Base-by-base conservation (phyloP, 1,284 basidiomycete genomes). In the Cutaneotrichosporon curvatum region DNA sequence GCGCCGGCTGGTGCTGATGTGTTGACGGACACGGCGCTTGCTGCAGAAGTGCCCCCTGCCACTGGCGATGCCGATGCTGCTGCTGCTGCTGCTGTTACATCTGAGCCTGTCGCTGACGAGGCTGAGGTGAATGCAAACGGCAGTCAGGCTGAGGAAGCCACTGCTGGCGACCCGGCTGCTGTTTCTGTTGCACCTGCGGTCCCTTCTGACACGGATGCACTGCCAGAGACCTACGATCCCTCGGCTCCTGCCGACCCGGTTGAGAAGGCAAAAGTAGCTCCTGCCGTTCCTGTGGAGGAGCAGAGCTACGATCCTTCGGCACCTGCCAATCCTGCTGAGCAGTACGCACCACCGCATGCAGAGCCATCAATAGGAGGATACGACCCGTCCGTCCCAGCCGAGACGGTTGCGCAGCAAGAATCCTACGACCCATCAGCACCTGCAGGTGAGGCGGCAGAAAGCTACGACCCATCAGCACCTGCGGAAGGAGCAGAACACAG, bases 341-440 rank as follows among this genome's bases (percentile, higher is more conserved):
- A 31, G 28, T 14, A 33, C 31, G 31, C 32, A 16, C 11, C 31
- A 16, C 15, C 20, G 19, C 16, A 28, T 18, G 35, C n/a, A 21
- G 23, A 43, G 5, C 21, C 32, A 1, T 19, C 33, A 19, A 18
- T 19, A 25, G 25, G 15, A 32, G 28, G 8, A 5, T 33, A 42
- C 20, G 32, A 42, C 31, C 19, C 31, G 12, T 28, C 25, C 7
- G 25, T 12, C 7, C 25, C 25, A 7, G 25, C 25, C 25, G 25
- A 28, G 25, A 28, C 7, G 8, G 12, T 7, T 12, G 25, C 25
- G 8, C 25, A 28, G 25, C 25, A 22, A 22, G 37, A 38, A n/a
- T 14, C 9, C 19, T 40, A 46, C 32, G 43, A 50, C 25, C 48
- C 40, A 3, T 50, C 49, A 11, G 20, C 14, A 30, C 40, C 40